Base-by-base conservation (phyloP, 1,284 basidiomycete genomes). In the Fomitopsis schrenkii region DNA sequence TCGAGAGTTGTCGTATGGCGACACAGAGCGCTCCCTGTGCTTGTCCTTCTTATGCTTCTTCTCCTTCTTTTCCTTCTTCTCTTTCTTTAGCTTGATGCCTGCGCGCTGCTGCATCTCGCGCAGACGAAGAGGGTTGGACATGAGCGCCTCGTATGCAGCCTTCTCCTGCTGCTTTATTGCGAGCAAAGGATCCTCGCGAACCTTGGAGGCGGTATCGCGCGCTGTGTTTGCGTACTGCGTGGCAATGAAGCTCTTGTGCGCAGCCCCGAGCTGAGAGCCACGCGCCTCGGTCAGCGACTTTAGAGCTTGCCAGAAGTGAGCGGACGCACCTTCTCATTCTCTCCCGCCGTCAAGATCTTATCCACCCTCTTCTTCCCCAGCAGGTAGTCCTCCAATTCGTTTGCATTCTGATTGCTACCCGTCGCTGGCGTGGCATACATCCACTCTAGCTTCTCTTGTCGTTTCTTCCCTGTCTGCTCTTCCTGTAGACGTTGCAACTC, bases 361-460 rank as follows among this genome's bases (percentile, higher is more conserved):
- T 99, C 97, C 1, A 99, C 96, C 58, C 97, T 80, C 79, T 97
- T 98, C 85, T 98, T 99, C n/a, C 97, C 97, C 35, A 99, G 81
- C 5, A 99, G 79, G 72, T 99, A 99, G 68, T 97, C 95, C 78
- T 99, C 97, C 68, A 98, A 77, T 64, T 99, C 97, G 67, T 93
- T 94, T 35, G 91, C 77, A 66, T 94, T 97, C 67, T 93, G 87
- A 61, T 80, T 89, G 63, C 83, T 88, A 15, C 91, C 93, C 5
- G 90, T 87, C 0, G 93, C 93, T 2, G 97, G 97, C 1, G 97
- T 97, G 15, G 96, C 83, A 78, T 99, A 99, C 94, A 99, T 97
- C 97, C 97, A 99, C 74, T 99, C 97, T 58, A 99, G 77, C 72
- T 95, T 94, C 74, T 98, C 96, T 55, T 90, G 85, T 66, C 93